A percentile compares a stretch with the other conserved stretches of the same genome.
Conservation (phyloP, 768 basidiomycete species). For the Macrolepiota dolichaula region DNA sequence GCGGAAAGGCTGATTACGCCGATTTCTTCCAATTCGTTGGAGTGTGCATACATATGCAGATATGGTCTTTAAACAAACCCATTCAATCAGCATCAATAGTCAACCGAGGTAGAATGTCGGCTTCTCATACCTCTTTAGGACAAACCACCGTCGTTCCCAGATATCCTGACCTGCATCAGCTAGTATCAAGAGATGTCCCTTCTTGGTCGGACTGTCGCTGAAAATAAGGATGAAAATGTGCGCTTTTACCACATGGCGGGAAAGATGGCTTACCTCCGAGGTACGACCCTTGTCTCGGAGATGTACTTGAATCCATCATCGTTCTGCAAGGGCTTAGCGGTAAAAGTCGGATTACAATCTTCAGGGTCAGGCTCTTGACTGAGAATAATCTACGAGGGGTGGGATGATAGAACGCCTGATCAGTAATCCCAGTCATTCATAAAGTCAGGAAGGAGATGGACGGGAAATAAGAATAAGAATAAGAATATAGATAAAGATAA, state of each 20-base stretch:
- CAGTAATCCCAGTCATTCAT: too few relatives aligned
- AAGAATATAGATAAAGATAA: too few relatives aligned
- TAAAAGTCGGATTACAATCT: constrained; percentile 33
- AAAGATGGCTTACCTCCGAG: constrained; percentile 54
- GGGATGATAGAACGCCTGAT: too few relatives aligned
- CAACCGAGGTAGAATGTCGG: constrained; percentile 1
- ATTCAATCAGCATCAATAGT: constrained; percentile 1
- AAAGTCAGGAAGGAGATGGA: not conserved
- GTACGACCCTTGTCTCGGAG: constrained; percentile 69
- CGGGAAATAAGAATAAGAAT: constrained; percentile 16
- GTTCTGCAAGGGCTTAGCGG: constrained; percentile 30
- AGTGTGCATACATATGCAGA: constrained; percentile 81
- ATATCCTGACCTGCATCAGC: constrained; percentile 73
- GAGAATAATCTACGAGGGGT: constrained; percentile 61
- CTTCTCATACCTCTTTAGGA: constrained; percentile 66
- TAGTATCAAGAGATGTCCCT: constrained; percentile 78
- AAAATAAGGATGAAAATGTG: not conserved
- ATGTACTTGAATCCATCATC: constrained; percentile 63
- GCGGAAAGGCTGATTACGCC: constrained; percentile 80
- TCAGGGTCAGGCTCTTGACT: constrained; percentile 71
- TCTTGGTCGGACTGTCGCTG: constrained; percentile 83
- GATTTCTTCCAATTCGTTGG: constrained; percentile 80
- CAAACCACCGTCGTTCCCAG: constrained; percentile 88
- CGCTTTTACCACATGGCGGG: not conserved
- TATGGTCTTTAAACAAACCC: constrained; percentile 64